Conservation (phyloP, 1,139 yeast genomes). For the Citeromyces hawaiiensis region DNA sequence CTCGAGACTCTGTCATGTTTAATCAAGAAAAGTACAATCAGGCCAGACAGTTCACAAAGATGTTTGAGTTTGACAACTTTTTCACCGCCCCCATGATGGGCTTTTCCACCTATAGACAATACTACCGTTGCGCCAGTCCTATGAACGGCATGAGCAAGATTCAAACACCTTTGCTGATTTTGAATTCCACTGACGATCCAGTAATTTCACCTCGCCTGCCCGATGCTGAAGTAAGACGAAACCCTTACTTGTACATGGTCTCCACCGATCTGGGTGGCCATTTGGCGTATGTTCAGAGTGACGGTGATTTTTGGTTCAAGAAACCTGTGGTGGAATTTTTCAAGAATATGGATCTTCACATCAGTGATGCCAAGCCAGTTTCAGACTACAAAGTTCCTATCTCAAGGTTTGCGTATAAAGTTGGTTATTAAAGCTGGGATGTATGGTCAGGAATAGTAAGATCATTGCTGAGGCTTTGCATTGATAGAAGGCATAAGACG, state of each 20-base stretch:
- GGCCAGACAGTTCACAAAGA: conserved; percentile 17
- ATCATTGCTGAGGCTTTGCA: no score
- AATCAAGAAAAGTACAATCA: conserved; percentile 16
- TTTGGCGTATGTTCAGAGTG: conserved; percentile 40
- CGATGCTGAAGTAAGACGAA: conserved; percentile 26
- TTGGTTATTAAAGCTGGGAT: background rate
- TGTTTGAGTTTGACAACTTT: conserved; percentile 29
- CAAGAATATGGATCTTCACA: conserved; percentile 25
- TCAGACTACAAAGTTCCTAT: background rate
- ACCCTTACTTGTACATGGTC: conserved; percentile 43
- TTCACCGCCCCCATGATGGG: conserved; percentile 45
- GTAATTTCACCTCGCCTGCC: conserved; percentile 42
- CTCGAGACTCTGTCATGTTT: conserved; percentile 13
- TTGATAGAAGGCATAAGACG: no score
- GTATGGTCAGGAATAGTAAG: no score
- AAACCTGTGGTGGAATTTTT: conserved; percentile 51
- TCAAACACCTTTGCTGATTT: conserved; percentile 36
- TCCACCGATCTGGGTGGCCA: conserved; percentile 56
- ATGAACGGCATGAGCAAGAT: conserved; percentile 31
- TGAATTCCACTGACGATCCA: conserved; percentile 45
- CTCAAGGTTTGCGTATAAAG: background rate
- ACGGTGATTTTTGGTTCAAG: conserved; percentile 66
- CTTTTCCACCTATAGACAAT: conserved; percentile 36
- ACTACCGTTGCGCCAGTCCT: conserved; percentile 42
- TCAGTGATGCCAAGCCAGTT: background rate